phyloP scores from a whole-genome alignment of 495 filamentous ascomycete species.

The Penicillium canescens region DNA sequence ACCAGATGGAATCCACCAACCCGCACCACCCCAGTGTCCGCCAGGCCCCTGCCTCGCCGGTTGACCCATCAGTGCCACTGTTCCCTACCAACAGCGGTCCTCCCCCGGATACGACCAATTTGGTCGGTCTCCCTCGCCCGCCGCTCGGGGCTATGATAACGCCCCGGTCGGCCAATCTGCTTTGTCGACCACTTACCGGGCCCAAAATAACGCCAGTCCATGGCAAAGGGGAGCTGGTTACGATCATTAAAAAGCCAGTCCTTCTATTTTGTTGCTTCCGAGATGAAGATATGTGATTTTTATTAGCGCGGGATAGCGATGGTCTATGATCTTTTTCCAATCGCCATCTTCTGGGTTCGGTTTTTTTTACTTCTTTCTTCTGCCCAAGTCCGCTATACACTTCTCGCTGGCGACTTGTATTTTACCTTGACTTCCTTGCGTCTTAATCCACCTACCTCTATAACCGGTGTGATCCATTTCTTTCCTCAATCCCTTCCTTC shows the following conservation, averaged over 20 bases:
- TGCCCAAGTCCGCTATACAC: slow-evolving; percentile 9
- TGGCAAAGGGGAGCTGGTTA: slow-evolving; percentile 70
- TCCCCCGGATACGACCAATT: slow-evolving; percentile 37
- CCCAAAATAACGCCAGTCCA: slow-evolving; percentile 59
- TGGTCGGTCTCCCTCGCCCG: slow-evolving; percentile 37
- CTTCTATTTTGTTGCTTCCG: slow-evolving; percentile 25
- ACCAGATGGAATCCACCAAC: slow-evolving; percentile 27
- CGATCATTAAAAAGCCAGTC: slow-evolving; percentile 49
- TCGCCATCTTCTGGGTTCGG: slow-evolving; percentile 17
- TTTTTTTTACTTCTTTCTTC: slow-evolving; percentile 12
- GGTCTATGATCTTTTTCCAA: slow-evolving; percentile 30
- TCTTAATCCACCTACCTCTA: slow-evolving; percentile 8
- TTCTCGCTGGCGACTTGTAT: slow-evolving; percentile 13
- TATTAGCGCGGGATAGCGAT: slow-evolving; percentile 37
- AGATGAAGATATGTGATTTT: slow-evolving; percentile 48
- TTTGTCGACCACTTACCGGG: slow-evolving; percentile 37
- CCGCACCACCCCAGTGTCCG: slow-evolving; percentile 7
- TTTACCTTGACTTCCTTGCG: slow-evolving; percentile 9
- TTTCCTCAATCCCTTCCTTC: neutral
- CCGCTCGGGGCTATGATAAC: slow-evolving; percentile 31
- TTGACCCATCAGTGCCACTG: slow-evolving; percentile 63
- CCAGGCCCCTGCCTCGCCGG: slow-evolving; percentile 50
- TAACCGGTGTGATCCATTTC: slow-evolving; percentile 7
- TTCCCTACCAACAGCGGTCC: slow-evolving; percentile 53
- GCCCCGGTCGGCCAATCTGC: slow-evolving; percentile 32